These are phyloP conservation scores for Calocybe cyanea DNA, from an alignment of 768 basidiomycete genomes.

Conservation along the genomic window DNA sequence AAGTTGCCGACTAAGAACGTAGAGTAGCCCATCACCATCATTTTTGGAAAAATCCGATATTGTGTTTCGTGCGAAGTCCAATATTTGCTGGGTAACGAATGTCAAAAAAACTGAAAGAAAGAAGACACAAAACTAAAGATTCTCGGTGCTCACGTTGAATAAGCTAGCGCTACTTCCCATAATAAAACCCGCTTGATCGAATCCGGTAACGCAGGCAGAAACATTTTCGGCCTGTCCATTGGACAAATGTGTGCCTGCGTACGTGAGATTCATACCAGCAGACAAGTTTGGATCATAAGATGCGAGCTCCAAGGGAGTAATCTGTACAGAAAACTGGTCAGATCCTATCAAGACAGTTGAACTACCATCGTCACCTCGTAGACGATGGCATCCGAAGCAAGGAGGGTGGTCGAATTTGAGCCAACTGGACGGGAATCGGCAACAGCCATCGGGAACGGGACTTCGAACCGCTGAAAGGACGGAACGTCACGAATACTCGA, in stretches of 20 bases:
- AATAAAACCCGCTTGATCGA: slow-evolving; percentile 71
- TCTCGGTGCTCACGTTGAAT: slow-evolving; percentile 46
- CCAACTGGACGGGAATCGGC: slow-evolving; percentile 49
- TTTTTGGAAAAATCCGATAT: slow-evolving; percentile 33
- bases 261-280: slow-evolving; percentile 63
- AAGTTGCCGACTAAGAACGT: slow-evolving; percentile 46
- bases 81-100: too few relatives aligned
- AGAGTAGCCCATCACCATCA: slow-evolving; percentile 39
- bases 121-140: neutral
- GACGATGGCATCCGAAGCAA: slow-evolving; percentile 42
- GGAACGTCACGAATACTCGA: slow-evolving; percentile 50
- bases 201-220: slow-evolving; percentile 65
- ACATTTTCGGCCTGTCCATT: slow-evolving; percentile 53
- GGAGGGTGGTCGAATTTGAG: slow-evolving; percentile 36
- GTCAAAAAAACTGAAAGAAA: neutral
- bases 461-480: slow-evolving; percentile 42
- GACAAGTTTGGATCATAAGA: slow-evolving; percentile 71
- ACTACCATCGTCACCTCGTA: slow-evolving; percentile 43
- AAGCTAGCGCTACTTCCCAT: slow-evolving; percentile 73
- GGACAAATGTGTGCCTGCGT: slow-evolving; percentile 60
- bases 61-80: slow-evolving; percentile 41
- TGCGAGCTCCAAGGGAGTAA: slow-evolving; percentile 64
- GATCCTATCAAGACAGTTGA: neutral
- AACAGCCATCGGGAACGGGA: slow-evolving; percentile 68
- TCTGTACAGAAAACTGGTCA: slow-evolving; percentile 26